phyloP scores from a whole-genome alignment of 2,329 filamentous ascomycete species.

The Waltergamsia citrina region DNA sequence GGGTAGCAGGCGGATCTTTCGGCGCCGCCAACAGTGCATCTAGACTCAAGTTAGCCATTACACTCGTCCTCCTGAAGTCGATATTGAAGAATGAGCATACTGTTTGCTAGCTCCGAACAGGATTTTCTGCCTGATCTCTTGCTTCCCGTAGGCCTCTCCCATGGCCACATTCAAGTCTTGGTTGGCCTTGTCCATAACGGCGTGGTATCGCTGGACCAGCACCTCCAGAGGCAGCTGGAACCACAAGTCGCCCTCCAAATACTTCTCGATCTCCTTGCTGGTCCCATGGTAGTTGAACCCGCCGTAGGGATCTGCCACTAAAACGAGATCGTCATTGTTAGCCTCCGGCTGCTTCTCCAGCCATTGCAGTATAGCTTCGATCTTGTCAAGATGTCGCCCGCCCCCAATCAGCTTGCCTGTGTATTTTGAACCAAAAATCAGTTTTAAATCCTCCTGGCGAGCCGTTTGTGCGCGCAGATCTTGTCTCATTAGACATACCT shows the following conservation, averaged over 20 bases:
- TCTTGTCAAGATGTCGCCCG: constrained; percentile 19
- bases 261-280: neutral
- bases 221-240: constrained; percentile 19
- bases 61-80: neutral
- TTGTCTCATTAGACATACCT: neutral
- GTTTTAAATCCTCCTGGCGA: neutral
- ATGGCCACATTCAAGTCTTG: constrained; percentile 11
- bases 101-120: constrained; percentile 16
- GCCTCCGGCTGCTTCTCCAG: constrained; percentile 13
- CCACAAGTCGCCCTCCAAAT: constrained; percentile 15
- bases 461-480: constrained; percentile 6
- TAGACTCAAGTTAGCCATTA: neutral
- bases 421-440: no score
- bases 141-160: constrained; percentile 11
- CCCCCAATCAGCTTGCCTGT: constrained; percentile 9
- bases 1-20: constrained; percentile 15
- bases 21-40: constrained; percentile 13
- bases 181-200: constrained; percentile 12
- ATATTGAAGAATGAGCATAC: constrained; percentile 2
- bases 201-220: constrained; percentile 14
- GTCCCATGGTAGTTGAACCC: constrained; percentile 5
- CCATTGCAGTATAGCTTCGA: constrained; percentile 14
- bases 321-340: constrained; percentile 15
- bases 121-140: constrained; percentile 12
- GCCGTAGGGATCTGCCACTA: constrained; percentile 18